Conservation (phyloP, 495 filamentous ascomycete species). For the Aspergillus conjunctus region DNA sequence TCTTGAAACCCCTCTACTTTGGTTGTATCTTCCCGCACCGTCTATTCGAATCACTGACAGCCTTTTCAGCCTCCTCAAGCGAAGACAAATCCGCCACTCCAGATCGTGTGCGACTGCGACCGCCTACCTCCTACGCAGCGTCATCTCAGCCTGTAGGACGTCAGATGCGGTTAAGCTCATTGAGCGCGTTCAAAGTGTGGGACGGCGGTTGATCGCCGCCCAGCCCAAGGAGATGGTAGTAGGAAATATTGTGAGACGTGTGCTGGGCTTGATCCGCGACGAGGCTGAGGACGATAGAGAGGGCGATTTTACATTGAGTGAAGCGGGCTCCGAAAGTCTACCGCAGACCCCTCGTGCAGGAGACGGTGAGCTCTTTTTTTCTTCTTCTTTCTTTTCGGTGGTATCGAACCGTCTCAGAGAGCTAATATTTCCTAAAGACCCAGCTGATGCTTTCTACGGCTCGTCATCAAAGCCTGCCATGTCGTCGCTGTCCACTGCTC, state of each 20-base stretch:
- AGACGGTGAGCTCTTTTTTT: constrained; percentile 33
- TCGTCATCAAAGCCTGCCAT: constrained; percentile 57
- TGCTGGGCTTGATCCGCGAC: constrained; percentile 87
- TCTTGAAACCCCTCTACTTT: background rate
- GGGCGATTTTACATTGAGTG: constrained; percentile 60
- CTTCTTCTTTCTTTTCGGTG: background rate
- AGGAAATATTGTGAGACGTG: constrained; percentile 88
- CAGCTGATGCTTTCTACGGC: constrained; percentile 39
- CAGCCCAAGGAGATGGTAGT: constrained; percentile 89
- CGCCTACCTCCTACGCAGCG: constrained; percentile 77
- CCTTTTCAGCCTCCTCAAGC: constrained; percentile 72
- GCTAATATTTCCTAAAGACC: constrained; percentile 30
- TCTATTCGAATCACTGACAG: constrained; percentile 15
- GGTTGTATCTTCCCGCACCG: constrained; percentile 13
- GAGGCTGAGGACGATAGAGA: constrained; percentile 82
- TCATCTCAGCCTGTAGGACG: constrained; percentile 70
- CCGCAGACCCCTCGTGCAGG: constrained; percentile 50
- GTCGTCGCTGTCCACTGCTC: constrained; percentile 54
- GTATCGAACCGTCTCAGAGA: constrained; percentile 8
- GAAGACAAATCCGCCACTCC: constrained; percentile 83
- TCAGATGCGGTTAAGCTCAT: constrained; percentile 76
- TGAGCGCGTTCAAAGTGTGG: constrained; percentile 72
- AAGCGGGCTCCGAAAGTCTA: constrained; percentile 51
- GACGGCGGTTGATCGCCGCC: constrained; percentile 71
- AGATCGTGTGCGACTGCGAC: constrained; percentile 89